Evolutionary conservation across 768 basidiomycete species (phyloP), one percentile per base, ranked within the genome.

Genomic region (Tricholoma terreum): DNA sequence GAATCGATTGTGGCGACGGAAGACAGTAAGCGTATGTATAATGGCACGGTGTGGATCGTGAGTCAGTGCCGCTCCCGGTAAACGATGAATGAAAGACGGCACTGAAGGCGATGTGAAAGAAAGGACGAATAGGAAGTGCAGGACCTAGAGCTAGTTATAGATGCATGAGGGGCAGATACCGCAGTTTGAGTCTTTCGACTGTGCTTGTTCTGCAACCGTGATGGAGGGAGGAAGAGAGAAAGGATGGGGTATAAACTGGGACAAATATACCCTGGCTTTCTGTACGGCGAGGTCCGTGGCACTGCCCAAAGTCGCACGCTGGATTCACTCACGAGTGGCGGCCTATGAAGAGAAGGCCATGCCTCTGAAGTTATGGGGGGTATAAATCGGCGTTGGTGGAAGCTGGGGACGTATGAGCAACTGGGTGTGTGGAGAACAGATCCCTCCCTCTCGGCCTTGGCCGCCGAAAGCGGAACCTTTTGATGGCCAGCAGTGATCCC

Each of bases 131-230:
- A 45, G 40, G 10, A 43, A 21, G 42, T 34, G 33, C 43, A 40
- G 38, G 35, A 27, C 14, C 17, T 52, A 31, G 11, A 49, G 19
- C 50, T 54, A 63, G 48, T 63, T 65, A 65, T 55, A 63, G 57
- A 35, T 38, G 30, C 64, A 65, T 65, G 57, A 52, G 54, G 15
- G n/a, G 55, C 19, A 42, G 30, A 11, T 21, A 11, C 52, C 52
- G 52, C 38, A 54, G 52, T 54, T 43, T 10, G 31, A 38, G 31
- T 43, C 11, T 21, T 36, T 22, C 3, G 46, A 48, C 48, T 56
- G 55, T 34, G 45, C 45, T 24, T 50, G 24, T 38, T 55, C 30
- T 43, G 46, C n/a, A 17, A 55, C 31, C 11, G 14, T 38, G 55
- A 56, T 56, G 55, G 55, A 31, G 27, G 55, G 34, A 40, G 50